These are phyloP conservation scores for Mycena citricolor DNA, from an alignment of 1,284 basidiomycete genomes.

Conservation along the genomic window DNA sequence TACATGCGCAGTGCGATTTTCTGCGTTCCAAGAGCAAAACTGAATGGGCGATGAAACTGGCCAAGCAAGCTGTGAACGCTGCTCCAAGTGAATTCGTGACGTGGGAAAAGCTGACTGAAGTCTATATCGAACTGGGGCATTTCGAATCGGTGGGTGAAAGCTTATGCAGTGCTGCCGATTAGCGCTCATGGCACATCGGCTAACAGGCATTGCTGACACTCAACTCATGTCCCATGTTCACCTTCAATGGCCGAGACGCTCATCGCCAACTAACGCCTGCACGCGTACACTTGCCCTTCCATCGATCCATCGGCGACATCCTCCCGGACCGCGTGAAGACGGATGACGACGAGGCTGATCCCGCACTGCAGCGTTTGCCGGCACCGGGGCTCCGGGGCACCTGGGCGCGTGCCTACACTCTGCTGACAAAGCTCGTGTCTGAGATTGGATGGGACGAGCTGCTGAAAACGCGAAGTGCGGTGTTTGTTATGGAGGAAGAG, in stretches of 20 bases:
- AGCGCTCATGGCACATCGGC: conserved; percentile 2
- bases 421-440: conserved; percentile 87
- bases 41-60: conserved; percentile 92
- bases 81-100: conserved; percentile 98
- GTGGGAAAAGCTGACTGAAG: conserved; percentile 96
- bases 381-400: conserved; percentile 94
- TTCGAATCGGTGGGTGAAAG: conserved; percentile 67
- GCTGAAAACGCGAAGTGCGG: conserved; percentile 87
- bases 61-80: conserved; percentile 94
- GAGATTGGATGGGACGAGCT: conserved; percentile 99
- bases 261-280: conserved; percentile 86
- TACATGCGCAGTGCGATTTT: conserved; percentile 95
- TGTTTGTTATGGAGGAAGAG: conserved; percentile 99
- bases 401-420: conserved; percentile 91
- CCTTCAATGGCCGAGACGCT: conserved; percentile 94
- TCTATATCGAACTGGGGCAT: conserved; percentile 89
- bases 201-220: conserved; percentile 79
- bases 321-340: conserved; percentile 69
- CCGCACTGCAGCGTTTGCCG: conserved; percentile 88
- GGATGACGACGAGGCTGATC: conserved; percentile 92
- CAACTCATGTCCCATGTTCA: conserved; percentile 99
- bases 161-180: neutral
- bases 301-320: conserved; percentile 82
- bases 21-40: conserved; percentile 80
- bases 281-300: conserved; percentile 85